Evolutionary conservation across 495 filamentous ascomycete genomes (phyloP).

Genomic region (Aspergillus kassunensis): DNA sequence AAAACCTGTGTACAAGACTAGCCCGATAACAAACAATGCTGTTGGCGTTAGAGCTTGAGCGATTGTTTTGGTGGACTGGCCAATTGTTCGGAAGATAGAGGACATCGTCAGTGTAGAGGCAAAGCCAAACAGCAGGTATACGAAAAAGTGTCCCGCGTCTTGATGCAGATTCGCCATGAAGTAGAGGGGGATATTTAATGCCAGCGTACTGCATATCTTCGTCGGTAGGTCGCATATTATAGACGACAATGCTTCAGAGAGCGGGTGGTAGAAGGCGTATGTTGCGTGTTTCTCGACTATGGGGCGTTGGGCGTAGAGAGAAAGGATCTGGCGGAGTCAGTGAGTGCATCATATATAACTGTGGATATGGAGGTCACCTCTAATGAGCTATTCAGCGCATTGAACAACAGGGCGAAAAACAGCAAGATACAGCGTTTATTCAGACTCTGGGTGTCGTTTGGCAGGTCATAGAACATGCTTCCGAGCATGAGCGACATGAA

Average conservation of each 20-base stretch:
- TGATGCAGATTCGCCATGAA: constrained; percentile 55
- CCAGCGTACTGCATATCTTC: constrained; percentile 48
- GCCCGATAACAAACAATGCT: constrained; percentile 45
- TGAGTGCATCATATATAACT: background rate
- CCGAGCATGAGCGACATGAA: constrained; percentile 81
- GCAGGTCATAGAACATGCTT: constrained; percentile 81
- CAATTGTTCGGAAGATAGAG: constrained; percentile 59
- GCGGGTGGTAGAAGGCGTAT: constrained; percentile 65
- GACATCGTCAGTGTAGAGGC: constrained; percentile 57
- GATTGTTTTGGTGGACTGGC: constrained; percentile 59
- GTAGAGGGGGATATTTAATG: constrained; percentile 58
- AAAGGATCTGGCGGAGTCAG: constrained; percentile 43
- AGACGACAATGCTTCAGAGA: constrained; percentile 57
- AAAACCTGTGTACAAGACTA: constrained; percentile 51
- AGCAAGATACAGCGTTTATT: constrained; percentile 78
- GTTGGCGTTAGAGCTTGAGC: constrained; percentile 50
- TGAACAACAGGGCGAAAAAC: constrained; percentile 67
- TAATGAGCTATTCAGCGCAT: constrained; percentile 5
- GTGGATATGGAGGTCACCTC: constrained; percentile 19
- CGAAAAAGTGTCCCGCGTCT: constrained; percentile 51
- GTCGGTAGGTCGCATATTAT: constrained; percentile 60
- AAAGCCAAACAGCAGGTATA: constrained; percentile 55
- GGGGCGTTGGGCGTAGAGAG: constrained; percentile 58
- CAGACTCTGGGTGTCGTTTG: constrained; percentile 62
- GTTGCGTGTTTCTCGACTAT: constrained; percentile 65